phyloP scores from a whole-genome alignment of 2,329 filamentous ascomycete genomes.

The Diatrype stigma region DNA sequence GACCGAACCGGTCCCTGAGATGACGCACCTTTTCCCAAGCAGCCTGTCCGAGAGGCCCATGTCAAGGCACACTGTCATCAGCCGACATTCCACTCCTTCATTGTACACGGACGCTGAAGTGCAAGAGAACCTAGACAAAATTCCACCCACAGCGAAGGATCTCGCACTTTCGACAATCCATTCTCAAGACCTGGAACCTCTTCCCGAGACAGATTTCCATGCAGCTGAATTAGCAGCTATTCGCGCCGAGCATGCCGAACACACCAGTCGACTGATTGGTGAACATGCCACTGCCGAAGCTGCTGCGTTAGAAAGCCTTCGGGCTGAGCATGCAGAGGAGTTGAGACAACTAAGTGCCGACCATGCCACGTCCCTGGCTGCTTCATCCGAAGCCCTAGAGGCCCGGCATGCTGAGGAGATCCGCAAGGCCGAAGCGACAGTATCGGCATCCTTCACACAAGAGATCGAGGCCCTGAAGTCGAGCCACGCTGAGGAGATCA shows the following conservation, averaged over 20 bases:
- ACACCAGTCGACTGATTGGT: conserved; percentile 16
- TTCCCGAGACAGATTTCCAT: conserved; percentile 17
- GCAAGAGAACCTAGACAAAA: conserved; percentile 48
- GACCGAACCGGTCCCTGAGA: conserved; percentile 48
- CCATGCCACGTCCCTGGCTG: neutral
- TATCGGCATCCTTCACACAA: conserved; percentile 12
- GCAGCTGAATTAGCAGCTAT: conserved; percentile 33
- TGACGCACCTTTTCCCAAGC: conserved; percentile 13
- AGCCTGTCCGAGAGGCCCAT: conserved; percentile 30
- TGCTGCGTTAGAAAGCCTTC: conserved; percentile 12
- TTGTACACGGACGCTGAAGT: conserved; percentile 52
- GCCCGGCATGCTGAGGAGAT: conserved; percentile 11
- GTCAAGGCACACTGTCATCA: conserved; percentile 40
- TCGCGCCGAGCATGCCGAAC: conserved; percentile 20
- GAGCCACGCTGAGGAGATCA: conserved; percentile 19
- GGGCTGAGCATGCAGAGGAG: conserved; percentile 3
- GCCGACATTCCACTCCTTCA: conserved; percentile 44
- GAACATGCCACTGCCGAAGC: conserved; percentile 21
- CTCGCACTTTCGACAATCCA: conserved; percentile 43
- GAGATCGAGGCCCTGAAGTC: conserved; percentile 20
- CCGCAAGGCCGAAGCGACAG: conserved; percentile 8
- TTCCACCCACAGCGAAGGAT: conserved; percentile 45
- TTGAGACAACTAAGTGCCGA: neutral
- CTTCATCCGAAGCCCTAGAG: conserved; percentile 13
- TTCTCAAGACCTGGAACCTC: conserved; percentile 36